A percentile compares a stretch with the other conserved stretches of the same genome.
These are phyloP conservation scores for Panicum hallii DNA, from an alignment of 202 grass and related monocot genomes.

Conservation along the genomic window DNA sequence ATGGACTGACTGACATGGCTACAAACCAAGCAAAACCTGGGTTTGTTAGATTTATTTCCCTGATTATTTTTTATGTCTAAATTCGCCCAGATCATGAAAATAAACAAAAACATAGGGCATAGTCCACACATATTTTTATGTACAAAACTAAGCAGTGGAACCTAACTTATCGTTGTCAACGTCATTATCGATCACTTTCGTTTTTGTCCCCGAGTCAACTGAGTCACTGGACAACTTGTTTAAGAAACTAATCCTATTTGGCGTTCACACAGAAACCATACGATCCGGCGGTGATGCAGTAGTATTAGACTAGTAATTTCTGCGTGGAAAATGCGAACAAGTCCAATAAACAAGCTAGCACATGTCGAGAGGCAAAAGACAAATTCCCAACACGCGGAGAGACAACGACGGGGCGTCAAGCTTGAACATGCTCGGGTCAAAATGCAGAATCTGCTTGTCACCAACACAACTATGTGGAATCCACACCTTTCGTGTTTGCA, in stretches of 20 bases:
- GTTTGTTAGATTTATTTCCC: too few relatives aligned
- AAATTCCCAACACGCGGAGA: constrained; percentile 6
- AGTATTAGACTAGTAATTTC: neutral
- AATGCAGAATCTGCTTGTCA: neutral
- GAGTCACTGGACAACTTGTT: constrained; percentile 13
- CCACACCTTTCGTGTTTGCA: neutral
- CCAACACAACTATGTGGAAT: neutral
- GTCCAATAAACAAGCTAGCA: neutral
- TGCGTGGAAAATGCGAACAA: neutral
- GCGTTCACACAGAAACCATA: neutral
- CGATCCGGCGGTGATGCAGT: neutral
- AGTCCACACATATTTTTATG: neutral
- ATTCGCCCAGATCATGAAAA: neutral
- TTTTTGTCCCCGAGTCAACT: neutral
- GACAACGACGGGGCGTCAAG: constrained; percentile 20
- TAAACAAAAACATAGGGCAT: neutral
- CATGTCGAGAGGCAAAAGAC: neutral
- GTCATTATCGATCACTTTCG: neutral
- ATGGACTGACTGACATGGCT: neutral
- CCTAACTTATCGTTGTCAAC: neutral
- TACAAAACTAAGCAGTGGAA: neutral
- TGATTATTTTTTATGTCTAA: neutral
- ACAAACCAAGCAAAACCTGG: neutral
- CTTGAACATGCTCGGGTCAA: neutral
- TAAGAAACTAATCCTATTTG: constrained; percentile 21